phyloP scores from a whole-genome alignment of 129 eudicot genomes.

The Scalesia atractyloides region DNA sequence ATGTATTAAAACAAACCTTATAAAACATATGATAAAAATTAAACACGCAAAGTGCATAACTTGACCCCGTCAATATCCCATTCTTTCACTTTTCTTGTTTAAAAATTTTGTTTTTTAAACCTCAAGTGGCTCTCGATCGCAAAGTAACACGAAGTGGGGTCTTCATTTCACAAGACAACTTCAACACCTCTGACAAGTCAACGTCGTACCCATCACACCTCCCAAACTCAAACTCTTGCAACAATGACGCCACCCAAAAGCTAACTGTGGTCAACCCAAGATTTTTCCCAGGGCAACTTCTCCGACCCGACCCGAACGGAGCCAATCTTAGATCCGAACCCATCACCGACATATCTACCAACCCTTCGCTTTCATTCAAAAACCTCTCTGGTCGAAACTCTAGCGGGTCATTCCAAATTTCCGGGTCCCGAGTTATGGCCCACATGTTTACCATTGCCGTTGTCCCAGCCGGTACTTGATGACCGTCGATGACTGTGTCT shows the following conservation, averaged over 20 bases:
- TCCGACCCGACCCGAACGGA: conserved; percentile 89
- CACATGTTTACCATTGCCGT: conserved; percentile 95
- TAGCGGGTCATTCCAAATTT: conserved; percentile 70
- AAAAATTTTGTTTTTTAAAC: background rate
- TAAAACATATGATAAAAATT: background rate
- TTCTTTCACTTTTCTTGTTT: background rate
- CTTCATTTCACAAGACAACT: conserved; percentile 83
- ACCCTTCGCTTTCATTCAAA: conserved; percentile 9
- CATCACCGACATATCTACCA: conserved; percentile 54
- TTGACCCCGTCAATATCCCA: conserved; percentile 2
- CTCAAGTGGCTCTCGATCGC: conserved; percentile 37
- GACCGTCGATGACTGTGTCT: conserved; percentile 68
- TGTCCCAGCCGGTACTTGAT: conserved; percentile 66
- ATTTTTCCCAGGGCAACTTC: conserved; percentile 83
- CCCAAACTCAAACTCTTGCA: conserved; percentile 67
- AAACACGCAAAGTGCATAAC: conserved; percentile 3
- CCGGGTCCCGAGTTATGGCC: conserved; percentile 79
- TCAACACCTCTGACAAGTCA: conserved; percentile 65
- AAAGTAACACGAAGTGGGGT: conserved; percentile 54
- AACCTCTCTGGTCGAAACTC: conserved; percentile 77
- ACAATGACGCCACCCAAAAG: conserved; percentile 76
- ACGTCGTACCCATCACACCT: conserved; percentile 24
- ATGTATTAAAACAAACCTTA: background rate
- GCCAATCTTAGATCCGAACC: conserved; percentile 87
- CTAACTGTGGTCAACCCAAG: conserved; percentile 67